Conservation (phyloP, 2,329 filamentous ascomycete genomes). For the Alternaria ethzedia region DNA sequence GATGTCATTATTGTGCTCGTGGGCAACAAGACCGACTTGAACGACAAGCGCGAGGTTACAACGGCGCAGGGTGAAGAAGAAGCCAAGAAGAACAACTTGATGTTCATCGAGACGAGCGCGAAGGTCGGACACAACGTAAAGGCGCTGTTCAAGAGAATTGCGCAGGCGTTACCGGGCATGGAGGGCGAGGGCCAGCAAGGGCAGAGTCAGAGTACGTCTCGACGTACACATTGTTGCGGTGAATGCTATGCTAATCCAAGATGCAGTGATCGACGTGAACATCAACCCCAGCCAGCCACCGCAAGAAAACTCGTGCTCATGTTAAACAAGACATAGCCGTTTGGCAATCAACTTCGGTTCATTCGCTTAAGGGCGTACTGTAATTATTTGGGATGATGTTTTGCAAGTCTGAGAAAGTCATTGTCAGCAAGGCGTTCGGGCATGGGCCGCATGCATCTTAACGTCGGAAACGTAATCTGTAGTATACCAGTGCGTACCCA, state of each 20-base stretch:
- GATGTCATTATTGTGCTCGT: slow-evolving; percentile 99
- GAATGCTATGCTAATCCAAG: slow-evolving; percentile 14
- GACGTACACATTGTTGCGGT: neutral
- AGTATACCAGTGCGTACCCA: slow-evolving; percentile 40
- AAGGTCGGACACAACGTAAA: slow-evolving; percentile 99
- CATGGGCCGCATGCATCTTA: slow-evolving; percentile 23
- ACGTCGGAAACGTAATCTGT: slow-evolving; percentile 36
- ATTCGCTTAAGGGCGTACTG: slow-evolving; percentile 38
- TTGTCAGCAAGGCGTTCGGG: slow-evolving; percentile 51
- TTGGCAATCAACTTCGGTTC: slow-evolving; percentile 17
- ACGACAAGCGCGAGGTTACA: slow-evolving; percentile 97
- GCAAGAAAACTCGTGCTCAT: slow-evolving; percentile 60
- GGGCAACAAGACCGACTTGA: slow-evolving; percentile 98
- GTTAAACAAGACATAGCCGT: slow-evolving; percentile 28
- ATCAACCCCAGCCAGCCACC: slow-evolving; percentile 72
- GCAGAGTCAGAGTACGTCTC: slow-evolving; percentile 76
- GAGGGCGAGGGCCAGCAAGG: slow-evolving; percentile 84
- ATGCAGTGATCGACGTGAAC: slow-evolving; percentile 88
- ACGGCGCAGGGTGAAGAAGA: slow-evolving; percentile 96
- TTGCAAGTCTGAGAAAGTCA: slow-evolving; percentile 32
- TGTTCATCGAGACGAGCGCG: slow-evolving; percentile 99
- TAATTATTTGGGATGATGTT: slow-evolving; percentile 41
- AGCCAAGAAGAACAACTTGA: slow-evolving; percentile 95
- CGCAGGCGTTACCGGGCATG: slow-evolving; percentile 96
- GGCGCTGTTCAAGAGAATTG: slow-evolving; percentile 95